phyloP scores from a whole-genome alignment of 352 stramenopile species.

The Phytophthora macrochlamydospora region DNA sequence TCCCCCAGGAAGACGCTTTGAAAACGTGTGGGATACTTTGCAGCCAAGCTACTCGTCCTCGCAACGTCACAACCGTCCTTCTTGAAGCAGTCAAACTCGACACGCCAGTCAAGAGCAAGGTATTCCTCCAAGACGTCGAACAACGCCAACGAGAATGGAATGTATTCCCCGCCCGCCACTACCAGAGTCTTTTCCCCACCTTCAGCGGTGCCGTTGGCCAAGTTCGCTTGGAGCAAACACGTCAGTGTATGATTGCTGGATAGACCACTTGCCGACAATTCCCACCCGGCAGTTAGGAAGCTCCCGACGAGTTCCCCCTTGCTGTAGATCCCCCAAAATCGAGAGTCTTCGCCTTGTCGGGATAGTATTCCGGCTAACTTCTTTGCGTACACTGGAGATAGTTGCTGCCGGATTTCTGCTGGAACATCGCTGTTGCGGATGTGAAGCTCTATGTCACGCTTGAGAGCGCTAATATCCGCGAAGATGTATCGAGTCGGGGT shows the following conservation, averaged over 20 bases:
- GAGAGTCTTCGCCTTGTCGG: neutral
- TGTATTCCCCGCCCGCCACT: slow-evolving; percentile 19
- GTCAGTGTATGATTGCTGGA: too few species aligned
- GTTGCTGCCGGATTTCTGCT: slow-evolving; percentile 11
- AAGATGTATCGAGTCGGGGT: slow-evolving; percentile 19
- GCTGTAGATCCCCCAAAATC: slow-evolving; percentile 22
- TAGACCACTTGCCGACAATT: slow-evolving; percentile 4
- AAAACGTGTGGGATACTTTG: slow-evolving; percentile 12
- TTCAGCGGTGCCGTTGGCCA: too few species aligned
- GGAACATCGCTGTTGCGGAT: slow-evolving; percentile 18
- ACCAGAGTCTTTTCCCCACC: slow-evolving; percentile 13
- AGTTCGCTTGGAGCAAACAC: too few species aligned
- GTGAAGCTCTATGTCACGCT: slow-evolving; percentile 23
- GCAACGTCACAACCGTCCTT: slow-evolving; percentile 10
- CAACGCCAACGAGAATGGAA: slow-evolving; percentile 14
- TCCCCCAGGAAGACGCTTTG: slow-evolving; percentile 18
- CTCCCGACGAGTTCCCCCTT: slow-evolving; percentile 19
- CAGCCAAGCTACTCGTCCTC: neutral
- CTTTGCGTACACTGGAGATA: slow-evolving; percentile 19
- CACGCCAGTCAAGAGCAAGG: slow-evolving; percentile 12
- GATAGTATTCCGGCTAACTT: slow-evolving; percentile 23
- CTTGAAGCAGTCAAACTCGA: slow-evolving; percentile 25
- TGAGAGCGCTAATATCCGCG: slow-evolving; percentile 25
- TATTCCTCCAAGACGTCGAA: slow-evolving; percentile 19
- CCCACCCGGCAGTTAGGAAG: slow-evolving; percentile 24